Conservation (phyloP, 106 monocot species). For the Dendrobium officinale region DNA sequence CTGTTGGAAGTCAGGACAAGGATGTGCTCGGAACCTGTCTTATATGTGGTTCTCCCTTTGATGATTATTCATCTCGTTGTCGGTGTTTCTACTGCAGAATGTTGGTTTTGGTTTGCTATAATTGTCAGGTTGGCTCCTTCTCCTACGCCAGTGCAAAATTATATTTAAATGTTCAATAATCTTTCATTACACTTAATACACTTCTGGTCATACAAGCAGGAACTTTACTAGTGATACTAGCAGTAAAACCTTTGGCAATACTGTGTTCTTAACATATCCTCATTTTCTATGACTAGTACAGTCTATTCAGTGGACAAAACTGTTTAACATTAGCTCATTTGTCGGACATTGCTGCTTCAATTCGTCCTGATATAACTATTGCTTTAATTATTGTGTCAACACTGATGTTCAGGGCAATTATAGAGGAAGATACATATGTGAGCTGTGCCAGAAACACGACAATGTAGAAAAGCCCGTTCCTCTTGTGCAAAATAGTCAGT, state of each 20-base stretch:
- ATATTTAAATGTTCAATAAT: too few species aligned
- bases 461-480: slow-evolving; percentile 17
- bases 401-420: slow-evolving; percentile 25
- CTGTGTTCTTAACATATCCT: too few species aligned
- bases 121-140: slow-evolving; percentile 48
- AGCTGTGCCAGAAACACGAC: slow-evolving; percentile 67
- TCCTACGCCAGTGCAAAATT: too few species aligned
- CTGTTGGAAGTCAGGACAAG: slow-evolving; percentile 64
- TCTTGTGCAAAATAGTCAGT: slow-evolving; percentile 9
- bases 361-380: too few species aligned
- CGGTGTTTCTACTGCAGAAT: slow-evolving; percentile 76
- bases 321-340: too few species aligned
- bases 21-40: slow-evolving; percentile 64
- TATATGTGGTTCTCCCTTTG: slow-evolving; percentile 63
- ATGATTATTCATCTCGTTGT: slow-evolving; percentile 85
- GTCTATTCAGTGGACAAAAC: too few species aligned
- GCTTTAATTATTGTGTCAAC: neutral
- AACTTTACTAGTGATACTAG: too few species aligned
- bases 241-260: too few species aligned
- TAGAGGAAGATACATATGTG: slow-evolving; percentile 59
- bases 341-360: too few species aligned
- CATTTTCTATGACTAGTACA: too few species aligned
- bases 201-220: too few species aligned
- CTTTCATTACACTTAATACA: too few species aligned
- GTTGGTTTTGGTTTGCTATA: slow-evolving; percentile 71